Evolutionary conservation across 1,284 basidiomycete genomes (phyloP).

Genomic region (Tremellales sp.): DNA sequence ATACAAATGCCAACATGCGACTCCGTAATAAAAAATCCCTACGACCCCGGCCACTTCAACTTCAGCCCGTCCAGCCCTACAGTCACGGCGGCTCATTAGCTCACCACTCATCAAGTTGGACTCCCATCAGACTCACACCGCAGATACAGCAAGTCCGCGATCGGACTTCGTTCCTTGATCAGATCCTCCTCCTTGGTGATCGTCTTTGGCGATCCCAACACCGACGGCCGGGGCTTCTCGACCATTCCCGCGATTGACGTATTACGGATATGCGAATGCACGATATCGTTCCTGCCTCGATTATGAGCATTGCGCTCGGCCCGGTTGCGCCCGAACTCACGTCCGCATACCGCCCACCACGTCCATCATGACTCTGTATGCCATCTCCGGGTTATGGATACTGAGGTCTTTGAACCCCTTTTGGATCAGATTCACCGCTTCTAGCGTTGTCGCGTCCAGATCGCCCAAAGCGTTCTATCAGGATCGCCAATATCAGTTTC

Average conservation of each 20-base stretch:
- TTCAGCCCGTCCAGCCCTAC: conserved; percentile 79
- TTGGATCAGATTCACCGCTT: conserved; percentile 82
- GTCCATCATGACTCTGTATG: conserved; percentile 81
- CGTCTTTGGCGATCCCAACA: not conserved
- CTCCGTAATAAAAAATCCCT: too few species aligned
- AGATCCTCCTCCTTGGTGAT: conserved; percentile 16
- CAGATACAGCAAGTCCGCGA: conserved; percentile 89
- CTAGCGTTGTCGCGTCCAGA: conserved; percentile 80
- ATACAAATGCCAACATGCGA: not conserved
- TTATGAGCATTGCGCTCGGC: not conserved
- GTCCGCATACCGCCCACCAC: conserved; percentile 86
- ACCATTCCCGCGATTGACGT: conserved; percentile 34
- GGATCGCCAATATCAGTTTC: not conserved
- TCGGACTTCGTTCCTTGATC: conserved; percentile 57
- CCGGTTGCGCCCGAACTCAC: conserved; percentile 54
- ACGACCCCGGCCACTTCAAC: conserved; percentile 68
- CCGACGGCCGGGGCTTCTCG: conserved; percentile 7
- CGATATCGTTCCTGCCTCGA: conserved; percentile 26
- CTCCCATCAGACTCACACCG: conserved; percentile 55
- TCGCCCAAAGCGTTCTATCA: conserved; percentile 70
- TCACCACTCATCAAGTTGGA: not conserved
- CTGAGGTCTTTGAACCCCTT: conserved; percentile 82
- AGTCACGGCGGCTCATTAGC: not conserved
- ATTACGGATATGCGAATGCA: conserved; percentile 36
- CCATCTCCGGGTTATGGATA: conserved; percentile 72